phyloP scores from a whole-genome alignment of 352 stramenopile genomes.

The Globisporangium iwayamae region DNA sequence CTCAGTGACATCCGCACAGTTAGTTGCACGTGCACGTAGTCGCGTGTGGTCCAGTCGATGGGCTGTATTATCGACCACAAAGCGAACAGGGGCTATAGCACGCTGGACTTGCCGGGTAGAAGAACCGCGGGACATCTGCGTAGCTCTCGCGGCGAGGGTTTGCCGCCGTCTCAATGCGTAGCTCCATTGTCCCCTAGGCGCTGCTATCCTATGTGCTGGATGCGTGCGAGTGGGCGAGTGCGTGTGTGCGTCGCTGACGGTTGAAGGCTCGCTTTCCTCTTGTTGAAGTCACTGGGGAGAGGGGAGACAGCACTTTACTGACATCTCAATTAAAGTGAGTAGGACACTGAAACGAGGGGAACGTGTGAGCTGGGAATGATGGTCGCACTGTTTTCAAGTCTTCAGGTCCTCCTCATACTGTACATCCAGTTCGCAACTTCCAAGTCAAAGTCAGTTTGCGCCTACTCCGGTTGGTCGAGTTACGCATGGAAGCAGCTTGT shows the following conservation, averaged over 20 bases:
- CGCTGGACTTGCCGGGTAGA: slow-evolving; percentile 29
- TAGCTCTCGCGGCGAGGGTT: neutral
- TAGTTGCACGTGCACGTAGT: neutral
- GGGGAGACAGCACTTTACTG: neutral
- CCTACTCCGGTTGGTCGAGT: too few relatives aligned
- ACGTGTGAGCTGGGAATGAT: neutral
- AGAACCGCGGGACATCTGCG: slow-evolving; percentile 42
- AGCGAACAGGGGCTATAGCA: neutral
- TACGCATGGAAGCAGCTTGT: too few relatives aligned
- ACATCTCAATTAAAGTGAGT: neutral
- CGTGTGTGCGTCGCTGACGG: too few relatives aligned
- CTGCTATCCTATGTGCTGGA: too few relatives aligned
- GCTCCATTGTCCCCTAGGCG: slow-evolving; percentile 3
- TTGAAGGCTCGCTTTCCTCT: neutral
- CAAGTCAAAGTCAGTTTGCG: too few relatives aligned
- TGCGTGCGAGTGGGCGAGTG: too few relatives aligned
- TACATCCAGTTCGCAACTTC: too few relatives aligned
- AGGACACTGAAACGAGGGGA: neutral
- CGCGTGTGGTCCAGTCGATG: too few relatives aligned
- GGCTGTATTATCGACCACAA: neutral
- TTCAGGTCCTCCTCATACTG: too few relatives aligned
- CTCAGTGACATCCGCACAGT: neutral
- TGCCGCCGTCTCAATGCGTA: slow-evolving; percentile 1
- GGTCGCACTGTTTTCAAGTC: neutral
- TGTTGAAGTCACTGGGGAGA: neutral